A percentile compares a stretch with the other conserved stretches of the same genome.
These are phyloP conservation scores for Kluyveromyces dobzhanskii DNA, from an alignment of 805 yeast genomes.

Conservation along the genomic window DNA sequence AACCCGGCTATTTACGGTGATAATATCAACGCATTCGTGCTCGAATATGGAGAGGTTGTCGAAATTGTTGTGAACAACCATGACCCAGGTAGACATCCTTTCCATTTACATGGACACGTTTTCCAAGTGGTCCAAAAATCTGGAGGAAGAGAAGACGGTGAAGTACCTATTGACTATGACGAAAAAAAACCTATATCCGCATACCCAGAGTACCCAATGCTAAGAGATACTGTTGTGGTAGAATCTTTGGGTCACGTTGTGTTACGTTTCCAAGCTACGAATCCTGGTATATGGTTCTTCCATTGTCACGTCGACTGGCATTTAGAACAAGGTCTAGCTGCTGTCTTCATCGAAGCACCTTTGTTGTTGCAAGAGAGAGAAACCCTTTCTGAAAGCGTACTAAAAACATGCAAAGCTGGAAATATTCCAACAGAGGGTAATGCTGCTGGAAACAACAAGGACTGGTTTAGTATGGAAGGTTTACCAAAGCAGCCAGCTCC, in stretches of 20 bases:
- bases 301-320: conserved; percentile 99
- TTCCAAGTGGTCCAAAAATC: conserved; percentile 57
- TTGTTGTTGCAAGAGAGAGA: conserved; percentile 37
- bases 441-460: conserved; percentile 58
- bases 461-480: conserved; percentile 51
- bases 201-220: conserved; percentile 68
- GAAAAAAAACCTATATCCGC: conserved; percentile 33
- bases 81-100: conserved; percentile 75
- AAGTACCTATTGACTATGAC: conserved; percentile 45
- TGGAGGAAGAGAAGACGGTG: conserved; percentile 41
- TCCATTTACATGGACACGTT: conserved; percentile 69
- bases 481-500: conserved; percentile 53
- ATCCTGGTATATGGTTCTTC: conserved; percentile 98
- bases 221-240: conserved; percentile 74
- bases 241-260: conserved; percentile 81
- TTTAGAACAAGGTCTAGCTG: conserved; percentile 85
- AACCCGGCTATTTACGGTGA: conserved; percentile 65
- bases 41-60: conserved; percentile 53
- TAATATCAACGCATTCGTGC: conserved; percentile 54
- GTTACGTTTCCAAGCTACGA: conserved; percentile 80
- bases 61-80: conserved; percentile 72
- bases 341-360: conserved; percentile 81
- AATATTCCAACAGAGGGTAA: conserved; percentile 48
- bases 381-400: conserved; percentile 40
- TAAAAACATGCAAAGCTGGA: conserved; percentile 40